A percentile compares a stretch with the other conserved stretches of the same genome.
These are phyloP conservation scores for Microsporum canis DNA, from an alignment of 2,329 filamentous ascomycete species.

Conservation along the genomic window DNA sequence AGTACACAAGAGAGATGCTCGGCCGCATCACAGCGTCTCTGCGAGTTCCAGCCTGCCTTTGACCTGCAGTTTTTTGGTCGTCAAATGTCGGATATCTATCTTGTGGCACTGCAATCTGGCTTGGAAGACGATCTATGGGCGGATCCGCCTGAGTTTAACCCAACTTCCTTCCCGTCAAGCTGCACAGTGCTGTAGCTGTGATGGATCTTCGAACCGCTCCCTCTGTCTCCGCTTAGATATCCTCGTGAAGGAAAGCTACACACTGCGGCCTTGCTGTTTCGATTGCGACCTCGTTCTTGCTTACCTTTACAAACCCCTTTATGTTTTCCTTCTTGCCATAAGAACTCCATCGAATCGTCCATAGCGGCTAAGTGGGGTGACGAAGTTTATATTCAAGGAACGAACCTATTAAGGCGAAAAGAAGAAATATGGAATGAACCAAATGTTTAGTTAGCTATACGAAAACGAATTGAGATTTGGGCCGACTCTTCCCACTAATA, in stretches of 20 bases:
- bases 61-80: not conserved
- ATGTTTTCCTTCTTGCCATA: too few species aligned
- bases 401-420: too few species aligned
- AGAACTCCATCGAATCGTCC: too few species aligned
- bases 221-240: too few species aligned
- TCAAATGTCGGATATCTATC: not conserved
- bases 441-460: not conserved
- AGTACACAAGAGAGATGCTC: not conserved
- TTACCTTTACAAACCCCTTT: too few species aligned
- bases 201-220: too few species aligned
- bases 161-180: slow-evolving; percentile 1
- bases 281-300: too few species aligned
- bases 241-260: too few species aligned
- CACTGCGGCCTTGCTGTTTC: too few species aligned
- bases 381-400: too few species aligned
- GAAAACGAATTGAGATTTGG: not conserved
- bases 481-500: not conserved
- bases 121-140: not conserved
- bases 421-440: not conserved
- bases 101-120: slow-evolving; percentile 2
- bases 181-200: not conserved
- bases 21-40: not conserved
- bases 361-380: too few species aligned
- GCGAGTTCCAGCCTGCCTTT: not conserved
- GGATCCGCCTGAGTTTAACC: not conserved